Conservation (phyloP, 345 rosid genomes). For the Physaria fendleri region DNA sequence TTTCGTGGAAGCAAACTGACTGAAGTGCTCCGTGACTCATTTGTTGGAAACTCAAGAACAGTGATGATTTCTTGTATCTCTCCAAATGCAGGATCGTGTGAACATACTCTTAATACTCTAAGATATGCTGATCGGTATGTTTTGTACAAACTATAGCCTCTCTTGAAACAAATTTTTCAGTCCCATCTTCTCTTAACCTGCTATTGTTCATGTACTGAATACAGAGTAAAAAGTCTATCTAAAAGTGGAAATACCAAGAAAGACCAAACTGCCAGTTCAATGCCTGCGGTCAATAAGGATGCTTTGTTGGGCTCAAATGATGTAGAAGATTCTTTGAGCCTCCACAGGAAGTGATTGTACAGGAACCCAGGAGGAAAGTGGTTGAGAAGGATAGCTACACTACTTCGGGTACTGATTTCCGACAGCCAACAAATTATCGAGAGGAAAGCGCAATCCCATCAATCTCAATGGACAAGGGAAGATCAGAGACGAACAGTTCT, state of each 20-base stretch:
- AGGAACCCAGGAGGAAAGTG: conserved; percentile 52
- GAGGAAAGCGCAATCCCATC: conserved; percentile 53
- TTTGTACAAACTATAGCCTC: conserved; percentile 12
- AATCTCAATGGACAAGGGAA: conserved; percentile 44
- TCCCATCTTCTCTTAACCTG: background rate
- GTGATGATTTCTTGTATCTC: conserved; percentile 99
- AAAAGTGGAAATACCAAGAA: conserved; percentile 79
- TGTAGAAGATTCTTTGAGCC: conserved; percentile 50
- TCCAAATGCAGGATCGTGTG: conserved; percentile 97
- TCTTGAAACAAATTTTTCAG: background rate
- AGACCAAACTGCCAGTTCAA: conserved; percentile 53
- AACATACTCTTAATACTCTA: conserved; percentile 92
- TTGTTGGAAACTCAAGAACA: conserved; percentile 94
- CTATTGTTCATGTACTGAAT: conserved; percentile 12
- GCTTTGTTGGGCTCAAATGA: conserved; percentile 42
- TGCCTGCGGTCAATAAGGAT: conserved; percentile 46
- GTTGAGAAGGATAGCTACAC: conserved; percentile 48
- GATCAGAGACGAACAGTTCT: conserved; percentile 31
- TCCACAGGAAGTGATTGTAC: conserved; percentile 46
- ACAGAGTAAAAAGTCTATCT: conserved; percentile 95
- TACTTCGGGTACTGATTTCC: conserved; percentile 23
- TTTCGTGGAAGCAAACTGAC: conserved; percentile 97
- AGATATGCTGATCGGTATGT: conserved; percentile 96
- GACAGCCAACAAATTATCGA: conserved; percentile 40
- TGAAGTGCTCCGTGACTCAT: conserved; percentile 95